Evolutionary conservation across 805 yeast species (phyloP), one percentile per base, ranked within the genome.

Genomic region (Torulaspora microellipsoides): DNA sequence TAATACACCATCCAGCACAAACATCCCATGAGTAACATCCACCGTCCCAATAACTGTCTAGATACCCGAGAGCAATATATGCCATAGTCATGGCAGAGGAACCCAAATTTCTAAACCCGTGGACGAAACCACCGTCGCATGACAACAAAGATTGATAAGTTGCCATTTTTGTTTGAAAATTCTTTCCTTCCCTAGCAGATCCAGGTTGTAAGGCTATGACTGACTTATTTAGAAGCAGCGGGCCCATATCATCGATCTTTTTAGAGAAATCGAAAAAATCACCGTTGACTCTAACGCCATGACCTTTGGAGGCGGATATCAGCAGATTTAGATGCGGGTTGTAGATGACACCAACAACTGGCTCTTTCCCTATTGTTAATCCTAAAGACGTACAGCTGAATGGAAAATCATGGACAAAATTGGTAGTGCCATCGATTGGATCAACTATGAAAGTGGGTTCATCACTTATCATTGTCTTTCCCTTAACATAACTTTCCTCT

Each of bases 61-160:
- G 43, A 43, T 69, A 69, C 4, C 85, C 85, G 10, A 80, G 69
- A 1, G 85, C 83, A 10, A 77, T 78, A 34, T 75, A 73, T 12
- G 80, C 73, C 35, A 79, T 56, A 43, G 80, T 78, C 75, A 80
- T 71, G 3, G 85, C 85, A 1, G 85, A 83, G 0, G 84, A 78
- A 2, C 85, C 85, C 43, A 78, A 59, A 13, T 78, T 70, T 54
- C 85, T 69, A 57, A 76, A 77, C 0, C 85, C 85, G 64, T 91
- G 98, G 27, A 89, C 80, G 43, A 91, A 75, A 9, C 91, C 93
- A 23, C 96, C 96, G 64, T 93, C 98, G 57, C 77, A 87, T 53
- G 89, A 81, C 42, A 91, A 65, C 54, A 85, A 81, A 54, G 86
- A 90, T 34, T 90, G 77, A 59, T 87, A 96, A 0, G 95, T 96